Evolutionary conservation across 1,284 basidiomycete species (phyloP), one percentile per base, ranked within the genome.

Genomic region (Waitea zeae): DNA sequence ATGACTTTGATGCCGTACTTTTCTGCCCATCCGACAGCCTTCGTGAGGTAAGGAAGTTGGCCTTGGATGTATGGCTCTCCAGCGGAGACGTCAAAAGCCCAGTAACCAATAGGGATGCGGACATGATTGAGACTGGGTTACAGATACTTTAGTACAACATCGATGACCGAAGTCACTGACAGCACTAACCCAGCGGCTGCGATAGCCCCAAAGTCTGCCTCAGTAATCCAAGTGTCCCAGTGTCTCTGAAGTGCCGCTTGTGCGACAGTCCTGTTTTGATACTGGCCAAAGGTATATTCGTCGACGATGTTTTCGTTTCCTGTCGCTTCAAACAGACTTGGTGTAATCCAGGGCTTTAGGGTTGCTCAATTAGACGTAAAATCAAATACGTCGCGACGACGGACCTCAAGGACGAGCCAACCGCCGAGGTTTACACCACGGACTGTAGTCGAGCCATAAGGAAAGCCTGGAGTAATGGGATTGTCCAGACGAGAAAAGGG

Each of bases 11-110:
- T 53, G 3, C 73, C 70, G 46, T 87, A 54, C 19, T 72, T 68
- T 14, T 58, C 49, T 3, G 87, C 86, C 90, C 90, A 95, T 2
- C 51, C 54, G 29, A 88, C 68, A 0, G 87, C 89, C 33, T 70
- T 64, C 40, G 61, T 48, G 13, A 83, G 56, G 54, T 81, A 86
- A n/a, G 72, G 62, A 31, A 78, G 54, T 50, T 86, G 81, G 13
- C 87, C 83, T 58, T 77, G 71, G 42, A 88, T 70, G 57, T 73
- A 95, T 0, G 87, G 88, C 47, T 93, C 87, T 6, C 78, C 86
- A 3, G 58, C 58, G 12, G 67, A 67, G 15, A 83, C 71, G 36
- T 90, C 82, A 44, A 84, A 88, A 1, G 89, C 89, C 90, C 90
- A 95, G 52, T 79, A 88, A 15, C 84, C 84, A 41, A 95, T 82